Evolutionary conservation across 331 rosid species (phyloP), one percentile per base, ranked within the genome.

Genomic region (Stylosanthes scabra): DNA sequence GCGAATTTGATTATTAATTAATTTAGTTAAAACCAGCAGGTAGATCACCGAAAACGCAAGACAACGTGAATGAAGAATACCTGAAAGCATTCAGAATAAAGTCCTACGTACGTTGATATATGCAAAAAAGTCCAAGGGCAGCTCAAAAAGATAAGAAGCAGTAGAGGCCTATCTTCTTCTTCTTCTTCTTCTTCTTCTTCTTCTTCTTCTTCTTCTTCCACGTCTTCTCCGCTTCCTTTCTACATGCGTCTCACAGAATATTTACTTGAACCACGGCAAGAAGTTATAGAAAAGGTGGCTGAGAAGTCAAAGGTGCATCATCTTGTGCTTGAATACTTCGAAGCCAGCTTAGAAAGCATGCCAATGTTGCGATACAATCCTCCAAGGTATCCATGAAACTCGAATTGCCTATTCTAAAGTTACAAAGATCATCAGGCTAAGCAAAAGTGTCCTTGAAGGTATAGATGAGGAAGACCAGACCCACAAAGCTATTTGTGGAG

Each of bases 21-120:
- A 44, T 54, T 74, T 39, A 2, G 14, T 31, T 39, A 3, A 28
- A 47, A 62, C 40, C 88, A 84, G 91, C 88, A 84, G 91, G 77
- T 25, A 80, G 74, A 77, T 87, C 91, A 60, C 37, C 63, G 20
- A 80, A 61, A 56, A 86, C 78, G 52, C 2, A 74, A 20, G 54
- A 52, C 2, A 87, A 60, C 75, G 87, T 90, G 13, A 82, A 86
- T 60, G 84, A 85, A 52, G 97, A 93, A 66, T 93, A 93, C 81
- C 8, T 65, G 44, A 59, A 80, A 75, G 86, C 91, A 75, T 87
- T 93, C 77, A 80, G 97, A 82, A 87, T 97, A 57, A 88, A 83
- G 8, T 93, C 98, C 12, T 90, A 83, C 57, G n/a, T n/a, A n/a
- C n/a, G 70, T 80, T 14, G 97, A 93, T 59, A 88, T 93, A 69